phyloP scores from a whole-genome alignment of 2,329 filamentous ascomycete genomes.

The Capronia americana region DNA sequence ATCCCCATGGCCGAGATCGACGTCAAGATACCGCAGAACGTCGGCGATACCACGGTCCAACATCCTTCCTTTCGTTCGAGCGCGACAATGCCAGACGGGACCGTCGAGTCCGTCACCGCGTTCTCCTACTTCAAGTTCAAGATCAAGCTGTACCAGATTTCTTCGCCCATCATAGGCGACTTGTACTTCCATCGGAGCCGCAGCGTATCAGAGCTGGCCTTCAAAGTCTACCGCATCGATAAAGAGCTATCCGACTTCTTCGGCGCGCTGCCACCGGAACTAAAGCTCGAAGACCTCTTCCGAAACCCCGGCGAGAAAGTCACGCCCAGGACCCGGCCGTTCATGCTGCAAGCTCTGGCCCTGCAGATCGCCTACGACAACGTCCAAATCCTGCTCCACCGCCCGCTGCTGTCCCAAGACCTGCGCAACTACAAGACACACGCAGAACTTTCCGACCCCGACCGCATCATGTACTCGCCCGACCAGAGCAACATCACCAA shows the following conservation, averaged over 20 bases:
- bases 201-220: slow-evolving; percentile 24
- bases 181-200: slow-evolving; percentile 33
- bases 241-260: slow-evolving; percentile 27
- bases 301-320: slow-evolving; percentile 18
- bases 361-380: slow-evolving; percentile 55
- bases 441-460: slow-evolving; percentile 43
- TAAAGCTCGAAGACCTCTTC: slow-evolving; percentile 30
- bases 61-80: slow-evolving; percentile 31
- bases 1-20: slow-evolving; percentile 29
- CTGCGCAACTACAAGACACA: slow-evolving; percentile 23
- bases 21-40: slow-evolving; percentile 30
- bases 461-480: slow-evolving; percentile 42
- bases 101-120: slow-evolving; percentile 30
- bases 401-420: slow-evolving; percentile 48
- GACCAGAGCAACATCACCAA: slow-evolving; percentile 43
- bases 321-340: slow-evolving; percentile 30
- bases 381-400: slow-evolving; percentile 51
- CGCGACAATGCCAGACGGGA: slow-evolving; percentile 28
- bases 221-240: slow-evolving; percentile 30
- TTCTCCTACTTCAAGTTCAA: slow-evolving; percentile 36
- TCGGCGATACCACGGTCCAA: slow-evolving; percentile 29
- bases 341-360: slow-evolving; percentile 49
- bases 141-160: slow-evolving; percentile 35
- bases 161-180: slow-evolving; percentile 33
- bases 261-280: slow-evolving; percentile 29